Base-by-base conservation (phyloP, 1,284 basidiomycete species). In the Ceraceosorus guamensis region DNA sequence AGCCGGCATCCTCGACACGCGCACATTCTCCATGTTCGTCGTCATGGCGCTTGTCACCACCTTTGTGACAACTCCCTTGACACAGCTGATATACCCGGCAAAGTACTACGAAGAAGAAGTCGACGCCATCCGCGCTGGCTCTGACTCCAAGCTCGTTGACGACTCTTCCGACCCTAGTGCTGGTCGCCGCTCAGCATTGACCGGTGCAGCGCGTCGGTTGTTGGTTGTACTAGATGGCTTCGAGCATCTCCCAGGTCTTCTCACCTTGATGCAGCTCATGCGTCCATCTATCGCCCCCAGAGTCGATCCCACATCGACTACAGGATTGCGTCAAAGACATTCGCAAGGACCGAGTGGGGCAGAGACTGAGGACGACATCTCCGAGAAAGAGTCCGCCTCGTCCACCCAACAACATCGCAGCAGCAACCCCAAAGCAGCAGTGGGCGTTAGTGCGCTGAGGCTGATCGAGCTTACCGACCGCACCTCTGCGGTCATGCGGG, bases 181-280 rank as follows among this genome's bases (percentile, higher is more conserved):
- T n/a, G n/a, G n/a, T n/a, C n/a, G n/a, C n/a, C n/a, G n/a, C n/a
- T n/a, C n/a, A n/a, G 37, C 37, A n/a, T n/a, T 41, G 8, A 41
- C 8, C 37, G 8, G 37, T n/a, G 37, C 37, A n/a, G 8, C 37
- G 37, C 37, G 37, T n/a, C 37, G 83, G 31, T 86, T 93, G 70
- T 83, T 87, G 0, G 84, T 96, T 60, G 85, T 97, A 14, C 82
- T 98, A n/a, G 89, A 91, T 76, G 87, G 85, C 75, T 81, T 95
- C 59, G 89, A 92, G 65, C 89, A 96, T 72, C 79, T 98, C 6
- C 78, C 80, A 0, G 77, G 80, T 1, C 77, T 80, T 59, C 82
- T 83, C 80, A 78, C 80, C 47, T 76, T 82, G 56, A 75, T 80
- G 14, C 78, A 81, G 59, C 78, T 82, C 52, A 76, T 82, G 50